Percentiles rank a stretch among this genome's conserved stretches.
Conservation (phyloP, 2,329 filamentous ascomycete species). For the Bipolaris sorokiniana region DNA sequence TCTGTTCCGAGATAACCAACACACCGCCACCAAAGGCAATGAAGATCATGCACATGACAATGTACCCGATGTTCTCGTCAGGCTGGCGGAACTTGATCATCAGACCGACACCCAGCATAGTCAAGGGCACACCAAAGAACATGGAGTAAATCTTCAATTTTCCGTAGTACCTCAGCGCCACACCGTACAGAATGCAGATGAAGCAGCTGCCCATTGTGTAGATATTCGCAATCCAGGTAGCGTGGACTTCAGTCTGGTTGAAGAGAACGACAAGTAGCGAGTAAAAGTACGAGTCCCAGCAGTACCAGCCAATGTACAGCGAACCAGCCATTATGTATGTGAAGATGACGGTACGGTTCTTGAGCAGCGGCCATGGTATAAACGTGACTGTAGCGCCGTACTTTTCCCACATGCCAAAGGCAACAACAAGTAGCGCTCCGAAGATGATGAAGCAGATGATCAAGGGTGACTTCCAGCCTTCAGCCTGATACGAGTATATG, state of each 20-base stretch:
- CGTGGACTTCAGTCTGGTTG: constrained; percentile 40
- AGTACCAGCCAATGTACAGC: constrained; percentile 42
- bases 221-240: constrained; percentile 50
- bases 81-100: constrained; percentile 50
- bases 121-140: constrained; percentile 40
- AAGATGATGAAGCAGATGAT: constrained; percentile 54
- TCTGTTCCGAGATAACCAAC: constrained; percentile 44
- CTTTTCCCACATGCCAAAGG: constrained; percentile 51
- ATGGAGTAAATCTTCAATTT: constrained; percentile 40
- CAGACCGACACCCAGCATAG: constrained; percentile 44
- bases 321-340: constrained; percentile 58
- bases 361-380: constrained; percentile 56
- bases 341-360: constrained; percentile 59
- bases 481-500: constrained; percentile 51
- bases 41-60: constrained; percentile 47
- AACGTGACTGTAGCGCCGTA: constrained; percentile 51
- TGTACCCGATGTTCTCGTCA: constrained; percentile 42
- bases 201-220: constrained; percentile 49
- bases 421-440: constrained; percentile 45
- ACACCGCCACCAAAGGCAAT: constrained; percentile 45
- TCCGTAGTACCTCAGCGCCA: constrained; percentile 37
- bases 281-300: constrained; percentile 53
- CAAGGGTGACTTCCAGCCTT: constrained; percentile 45
- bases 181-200: constrained; percentile 39
- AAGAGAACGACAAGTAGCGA: constrained; percentile 51